phyloP scores from a whole-genome alignment of 192 early-diverging fungal genomes.

The Backusella sp. region DNA sequence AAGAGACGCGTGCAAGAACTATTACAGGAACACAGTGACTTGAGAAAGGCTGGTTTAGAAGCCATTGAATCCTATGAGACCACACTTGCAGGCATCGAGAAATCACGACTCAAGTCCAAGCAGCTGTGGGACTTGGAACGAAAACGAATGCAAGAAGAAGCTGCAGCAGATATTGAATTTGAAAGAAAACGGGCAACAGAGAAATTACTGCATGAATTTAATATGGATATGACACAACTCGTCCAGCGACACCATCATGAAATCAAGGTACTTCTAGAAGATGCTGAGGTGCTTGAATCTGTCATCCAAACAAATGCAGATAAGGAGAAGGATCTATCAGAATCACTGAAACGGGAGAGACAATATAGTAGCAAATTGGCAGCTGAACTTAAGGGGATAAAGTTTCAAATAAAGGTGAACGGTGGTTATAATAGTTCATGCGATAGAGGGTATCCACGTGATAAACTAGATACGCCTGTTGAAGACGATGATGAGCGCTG shows the following conservation, averaged over 20 bases:
- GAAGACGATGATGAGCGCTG: constrained; percentile 6
- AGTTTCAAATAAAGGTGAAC: background rate
- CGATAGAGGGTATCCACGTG: background rate
- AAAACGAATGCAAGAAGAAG: constrained; percentile 6
- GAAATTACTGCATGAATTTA: background rate
- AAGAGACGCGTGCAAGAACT: constrained; percentile 9
- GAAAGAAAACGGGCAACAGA: background rate
- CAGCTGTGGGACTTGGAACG: constrained; percentile 24
- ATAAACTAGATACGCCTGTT: background rate
- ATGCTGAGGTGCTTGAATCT: constrained; percentile 17
- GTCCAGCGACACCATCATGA: background rate
- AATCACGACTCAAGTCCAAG: constrained; percentile 22
- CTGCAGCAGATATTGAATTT: background rate
- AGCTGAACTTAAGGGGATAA: constrained; percentile 6
- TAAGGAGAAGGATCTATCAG: background rate
- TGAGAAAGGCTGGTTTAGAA: constrained; percentile 35
- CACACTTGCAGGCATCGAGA: constrained; percentile 33
- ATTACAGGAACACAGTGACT: constrained; percentile 23
- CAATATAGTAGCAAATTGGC: background rate
- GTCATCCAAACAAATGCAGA: constrained; percentile 11
- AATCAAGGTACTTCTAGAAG: background rate
- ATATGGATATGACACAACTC: background rate
- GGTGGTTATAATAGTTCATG: background rate
- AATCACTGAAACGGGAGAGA: constrained; percentile 6
- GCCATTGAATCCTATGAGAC: constrained; percentile 40